Evolutionary conservation across 2,329 filamentous ascomycete species (phyloP).

Genomic region (Aspergillus glaucus): DNA sequence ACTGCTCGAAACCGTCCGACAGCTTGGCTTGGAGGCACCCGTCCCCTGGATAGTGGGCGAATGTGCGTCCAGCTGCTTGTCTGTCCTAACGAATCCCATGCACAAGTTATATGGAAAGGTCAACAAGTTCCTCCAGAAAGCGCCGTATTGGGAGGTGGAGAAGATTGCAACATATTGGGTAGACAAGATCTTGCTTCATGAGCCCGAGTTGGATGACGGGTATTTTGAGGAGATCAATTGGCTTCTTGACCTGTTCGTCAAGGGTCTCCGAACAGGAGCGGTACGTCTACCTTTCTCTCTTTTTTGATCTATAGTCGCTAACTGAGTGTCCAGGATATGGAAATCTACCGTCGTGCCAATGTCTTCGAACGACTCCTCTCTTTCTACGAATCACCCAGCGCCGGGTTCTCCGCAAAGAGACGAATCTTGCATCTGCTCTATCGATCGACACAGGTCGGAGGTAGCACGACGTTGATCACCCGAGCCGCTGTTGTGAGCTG

Average conservation of each 20-base stretch:
- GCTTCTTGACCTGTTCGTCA: slow-evolving; percentile 65
- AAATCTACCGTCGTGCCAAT: slow-evolving; percentile 48
- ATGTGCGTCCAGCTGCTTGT: slow-evolving; percentile 65
- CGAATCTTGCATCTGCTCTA: slow-evolving; percentile 59
- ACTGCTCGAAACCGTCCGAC: slow-evolving; percentile 64
- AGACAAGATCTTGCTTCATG: slow-evolving; percentile 66
- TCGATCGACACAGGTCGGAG: slow-evolving; percentile 61
- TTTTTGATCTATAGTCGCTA: slow-evolving; percentile 1
- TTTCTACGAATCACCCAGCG: slow-evolving; percentile 61
- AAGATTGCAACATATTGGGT: slow-evolving; percentile 55
- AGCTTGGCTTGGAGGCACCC: slow-evolving; percentile 49
- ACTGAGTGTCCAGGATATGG: slow-evolving; percentile 36
- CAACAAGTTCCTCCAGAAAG: slow-evolving; percentile 73
- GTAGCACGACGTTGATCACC: slow-evolving; percentile 74
- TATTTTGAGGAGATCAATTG: slow-evolving; percentile 68
- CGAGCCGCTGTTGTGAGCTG: slow-evolving; percentile 68
- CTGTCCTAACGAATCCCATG: slow-evolving; percentile 67
- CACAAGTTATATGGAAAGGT: slow-evolving; percentile 81
- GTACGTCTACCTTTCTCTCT: slow-evolving; percentile 28
- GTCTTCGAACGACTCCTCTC: slow-evolving; percentile 71
- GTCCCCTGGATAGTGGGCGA: slow-evolving; percentile 69
- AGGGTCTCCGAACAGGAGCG: slow-evolving; percentile 54
- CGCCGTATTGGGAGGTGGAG: slow-evolving; percentile 63
- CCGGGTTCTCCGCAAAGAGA: slow-evolving; percentile 54
- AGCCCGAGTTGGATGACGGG: slow-evolving; percentile 65